Evolutionary conservation across 352 stramenopile species (phyloP).

Genomic region (Phytophthora pisi): DNA sequence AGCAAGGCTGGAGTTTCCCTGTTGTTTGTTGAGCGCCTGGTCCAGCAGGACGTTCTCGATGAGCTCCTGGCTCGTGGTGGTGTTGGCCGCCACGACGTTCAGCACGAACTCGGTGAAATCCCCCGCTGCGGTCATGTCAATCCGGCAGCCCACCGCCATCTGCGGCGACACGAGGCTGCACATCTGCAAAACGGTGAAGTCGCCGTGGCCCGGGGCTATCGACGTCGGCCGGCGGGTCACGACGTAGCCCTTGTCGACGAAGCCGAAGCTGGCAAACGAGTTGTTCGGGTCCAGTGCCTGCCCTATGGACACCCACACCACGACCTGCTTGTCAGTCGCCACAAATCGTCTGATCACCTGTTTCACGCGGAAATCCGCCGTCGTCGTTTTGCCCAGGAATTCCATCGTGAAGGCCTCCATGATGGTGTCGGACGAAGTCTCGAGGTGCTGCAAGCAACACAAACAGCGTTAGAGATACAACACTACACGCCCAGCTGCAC

Average conservation of each 20-base stretch:
- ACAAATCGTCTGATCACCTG: slow-evolving; percentile 49
- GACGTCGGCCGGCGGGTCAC: slow-evolving; percentile 49
- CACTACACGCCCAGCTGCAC: neutral
- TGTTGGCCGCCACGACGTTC: slow-evolving; percentile 46
- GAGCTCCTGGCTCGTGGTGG: slow-evolving; percentile 49
- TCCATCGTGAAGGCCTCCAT: slow-evolving; percentile 55
- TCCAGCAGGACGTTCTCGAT: slow-evolving; percentile 65
- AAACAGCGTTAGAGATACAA: neutral
- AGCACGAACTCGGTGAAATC: slow-evolving; percentile 63
- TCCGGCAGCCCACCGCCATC: slow-evolving; percentile 36
- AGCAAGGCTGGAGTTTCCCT: slow-evolving; percentile 14
- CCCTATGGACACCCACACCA: slow-evolving; percentile 50
- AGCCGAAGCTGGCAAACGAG: slow-evolving; percentile 47
- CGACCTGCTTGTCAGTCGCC: slow-evolving; percentile 40
- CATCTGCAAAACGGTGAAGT: slow-evolving; percentile 60
- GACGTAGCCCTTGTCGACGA: slow-evolving; percentile 68
- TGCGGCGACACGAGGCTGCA: slow-evolving; percentile 62
- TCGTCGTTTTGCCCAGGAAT: slow-evolving; percentile 38
- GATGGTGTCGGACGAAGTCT: slow-evolving; percentile 45
- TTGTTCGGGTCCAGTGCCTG: slow-evolving; percentile 29
- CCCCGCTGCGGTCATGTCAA: slow-evolving; percentile 39
- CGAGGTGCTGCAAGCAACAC: slow-evolving; percentile 22
- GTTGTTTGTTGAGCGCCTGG: slow-evolving; percentile 28
- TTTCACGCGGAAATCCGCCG: slow-evolving; percentile 40
- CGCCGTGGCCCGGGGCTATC: slow-evolving; percentile 21